Evolutionary conservation across 805 yeast species (phyloP).

Genomic region (Wickerhamiella sergipiensis): DNA sequence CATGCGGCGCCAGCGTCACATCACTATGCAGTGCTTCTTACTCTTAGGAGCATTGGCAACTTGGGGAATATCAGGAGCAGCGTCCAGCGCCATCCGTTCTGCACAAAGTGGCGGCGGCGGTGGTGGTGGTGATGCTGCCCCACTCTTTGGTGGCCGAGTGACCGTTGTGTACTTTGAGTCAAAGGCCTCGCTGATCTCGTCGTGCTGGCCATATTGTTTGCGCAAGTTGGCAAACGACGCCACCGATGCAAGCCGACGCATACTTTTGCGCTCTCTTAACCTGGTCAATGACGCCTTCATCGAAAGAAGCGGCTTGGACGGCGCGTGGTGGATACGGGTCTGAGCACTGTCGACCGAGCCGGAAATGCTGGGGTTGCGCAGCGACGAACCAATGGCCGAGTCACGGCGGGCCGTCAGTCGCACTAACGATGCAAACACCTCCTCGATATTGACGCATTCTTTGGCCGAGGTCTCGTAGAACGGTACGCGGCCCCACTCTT

Average conservation of each 20-base stretch:
- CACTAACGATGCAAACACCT: constrained; percentile 77
- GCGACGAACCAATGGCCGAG: constrained; percentile 16
- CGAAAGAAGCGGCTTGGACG: constrained; percentile 10
- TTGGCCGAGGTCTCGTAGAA: constrained; percentile 92
- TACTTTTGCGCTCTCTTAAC: constrained; percentile 9
- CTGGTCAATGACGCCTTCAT: constrained; percentile 13
- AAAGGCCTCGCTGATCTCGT: not conserved
- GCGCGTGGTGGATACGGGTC: constrained; percentile 2
- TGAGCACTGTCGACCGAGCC: constrained; percentile 9
- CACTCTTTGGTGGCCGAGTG: not conserved
- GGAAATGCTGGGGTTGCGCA: constrained; percentile 8
- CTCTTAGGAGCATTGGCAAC: not conserved
- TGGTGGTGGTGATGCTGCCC: not conserved
- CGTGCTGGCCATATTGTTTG: not conserved
- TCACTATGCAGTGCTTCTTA: not conserved
- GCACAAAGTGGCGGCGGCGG: not conserved
- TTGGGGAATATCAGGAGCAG: not conserved
- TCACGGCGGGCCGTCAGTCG: constrained; percentile 79
- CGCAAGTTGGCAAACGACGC: not conserved
- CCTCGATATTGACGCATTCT: constrained; percentile 77
- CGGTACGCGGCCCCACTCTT: constrained; percentile 79
- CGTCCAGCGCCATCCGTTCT: not conserved
- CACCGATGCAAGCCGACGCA: constrained; percentile 5
- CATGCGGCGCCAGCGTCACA: not conserved
- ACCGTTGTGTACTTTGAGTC: not conserved